These are phyloP conservation scores for Dothideomycetes sp. DNA, from an alignment of 2,329 filamentous ascomycete genomes.

Conservation along the genomic window DNA sequence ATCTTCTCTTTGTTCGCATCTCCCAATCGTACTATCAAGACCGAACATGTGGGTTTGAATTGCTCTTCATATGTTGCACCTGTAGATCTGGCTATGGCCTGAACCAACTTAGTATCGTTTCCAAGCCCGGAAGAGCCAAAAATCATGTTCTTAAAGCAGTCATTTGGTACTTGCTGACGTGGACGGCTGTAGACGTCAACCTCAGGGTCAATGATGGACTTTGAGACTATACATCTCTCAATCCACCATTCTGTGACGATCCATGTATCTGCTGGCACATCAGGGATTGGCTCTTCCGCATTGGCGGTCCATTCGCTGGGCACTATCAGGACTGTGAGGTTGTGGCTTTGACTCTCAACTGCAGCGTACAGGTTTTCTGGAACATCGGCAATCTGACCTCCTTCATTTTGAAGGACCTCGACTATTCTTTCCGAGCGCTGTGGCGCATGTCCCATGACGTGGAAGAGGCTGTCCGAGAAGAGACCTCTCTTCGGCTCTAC, in stretches of 20 bases:
- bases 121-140: constrained; percentile 79
- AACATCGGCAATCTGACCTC: constrained; percentile 17
- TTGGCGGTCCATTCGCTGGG: constrained; percentile 22
- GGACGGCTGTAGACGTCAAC: constrained; percentile 67
- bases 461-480: constrained; percentile 17
- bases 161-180: constrained; percentile 34
- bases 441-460: constrained; percentile 5
- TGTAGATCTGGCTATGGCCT: constrained; percentile 50
- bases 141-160: constrained; percentile 50
- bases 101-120: constrained; percentile 75
- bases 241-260: constrained; percentile 85
- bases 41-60: constrained; percentile 58
- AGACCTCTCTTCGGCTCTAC: constrained; percentile 11
- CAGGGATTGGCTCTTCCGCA: constrained; percentile 12
- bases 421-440: constrained; percentile 2
- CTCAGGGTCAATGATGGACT: constrained; percentile 56
- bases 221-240: constrained; percentile 74
- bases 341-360: constrained; percentile 10
- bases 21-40: constrained; percentile 55
- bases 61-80: constrained; percentile 72
- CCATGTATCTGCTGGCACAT: constrained; percentile 20
- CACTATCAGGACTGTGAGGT: constrained; percentile 22
- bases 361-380: constrained; percentile 14
- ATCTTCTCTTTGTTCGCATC: constrained; percentile 60
- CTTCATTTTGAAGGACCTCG: constrained; percentile 16